Conservation (phyloP, 2,329 filamentous ascomycete genomes). For the Kalaharituber pfeilii region DNA sequence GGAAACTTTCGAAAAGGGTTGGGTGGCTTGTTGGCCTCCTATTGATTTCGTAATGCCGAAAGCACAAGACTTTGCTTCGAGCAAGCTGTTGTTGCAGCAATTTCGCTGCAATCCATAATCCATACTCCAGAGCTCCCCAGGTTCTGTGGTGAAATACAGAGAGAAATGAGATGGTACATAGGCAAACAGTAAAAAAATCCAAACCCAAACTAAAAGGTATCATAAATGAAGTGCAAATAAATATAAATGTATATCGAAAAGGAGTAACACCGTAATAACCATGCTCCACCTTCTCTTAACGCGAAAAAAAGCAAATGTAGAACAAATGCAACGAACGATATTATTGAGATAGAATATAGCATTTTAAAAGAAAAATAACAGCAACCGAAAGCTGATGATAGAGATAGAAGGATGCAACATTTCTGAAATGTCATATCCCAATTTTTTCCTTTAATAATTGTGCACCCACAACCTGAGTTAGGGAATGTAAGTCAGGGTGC, state of each 20-base stretch:
- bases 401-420: not conserved
- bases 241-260: constrained; percentile 1
- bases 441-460: not conserved
- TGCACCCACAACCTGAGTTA: not conserved
- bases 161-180: too few relatives aligned
- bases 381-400: not conserved
- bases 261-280: not conserved
- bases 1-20: too few relatives aligned
- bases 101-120: too few relatives aligned
- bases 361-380: not conserved
- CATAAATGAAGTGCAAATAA: not conserved
- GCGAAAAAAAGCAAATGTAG: not conserved
- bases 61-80: too few relatives aligned
- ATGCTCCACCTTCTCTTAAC: not conserved
- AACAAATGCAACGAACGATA: not conserved
- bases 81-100: too few relatives aligned
- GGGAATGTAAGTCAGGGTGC: not conserved
- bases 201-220: not conserved
- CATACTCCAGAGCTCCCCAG: too few relatives aligned
- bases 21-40: too few relatives aligned
- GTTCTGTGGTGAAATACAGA: too few relatives aligned
- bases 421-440: not conserved
- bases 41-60: too few relatives aligned
- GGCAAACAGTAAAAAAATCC: too few relatives aligned
- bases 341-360: not conserved